Evolutionary conservation across 306 rosid species (phyloP).

Genomic region (Prunus kanzakura): DNA sequence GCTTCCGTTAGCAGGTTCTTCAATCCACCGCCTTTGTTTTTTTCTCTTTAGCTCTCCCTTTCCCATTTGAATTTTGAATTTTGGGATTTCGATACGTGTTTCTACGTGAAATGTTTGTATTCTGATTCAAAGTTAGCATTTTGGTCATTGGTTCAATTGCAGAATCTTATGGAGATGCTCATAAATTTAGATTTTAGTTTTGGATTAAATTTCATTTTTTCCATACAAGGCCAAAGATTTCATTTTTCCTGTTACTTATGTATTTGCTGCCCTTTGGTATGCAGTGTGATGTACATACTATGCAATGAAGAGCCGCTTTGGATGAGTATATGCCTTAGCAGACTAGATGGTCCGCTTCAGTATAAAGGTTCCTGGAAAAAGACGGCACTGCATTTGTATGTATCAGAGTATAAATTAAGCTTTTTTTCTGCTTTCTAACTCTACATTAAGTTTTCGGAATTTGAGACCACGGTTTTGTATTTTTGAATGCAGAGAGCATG

Average conservation of each 20-base stretch:
- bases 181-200: neutral
- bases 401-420: neutral
- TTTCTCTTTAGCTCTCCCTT: neutral
- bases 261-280: neutral
- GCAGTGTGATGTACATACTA: constrained; percentile 84
- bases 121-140: neutral
- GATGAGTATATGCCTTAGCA: constrained; percentile 73
- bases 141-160: neutral
- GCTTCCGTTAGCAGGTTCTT: constrained; percentile 90
- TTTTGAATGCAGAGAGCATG: constrained; percentile 57
- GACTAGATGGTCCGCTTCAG: constrained; percentile 59
- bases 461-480: neutral
- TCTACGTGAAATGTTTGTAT: neutral
- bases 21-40: neutral
- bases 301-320: constrained; percentile 93
- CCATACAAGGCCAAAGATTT: neutral
- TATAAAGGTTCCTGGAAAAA: constrained; percentile 91
- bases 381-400: constrained; percentile 70
- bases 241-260: neutral
- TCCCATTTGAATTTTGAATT: neutral
- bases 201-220: neutral
- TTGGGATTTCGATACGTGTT: neutral
- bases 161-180: neutral
- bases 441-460: neutral
- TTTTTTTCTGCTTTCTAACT: neutral